phyloP scores from a whole-genome alignment of 2,329 filamentous ascomycete genomes.

The Colletotrichum sojae region DNA sequence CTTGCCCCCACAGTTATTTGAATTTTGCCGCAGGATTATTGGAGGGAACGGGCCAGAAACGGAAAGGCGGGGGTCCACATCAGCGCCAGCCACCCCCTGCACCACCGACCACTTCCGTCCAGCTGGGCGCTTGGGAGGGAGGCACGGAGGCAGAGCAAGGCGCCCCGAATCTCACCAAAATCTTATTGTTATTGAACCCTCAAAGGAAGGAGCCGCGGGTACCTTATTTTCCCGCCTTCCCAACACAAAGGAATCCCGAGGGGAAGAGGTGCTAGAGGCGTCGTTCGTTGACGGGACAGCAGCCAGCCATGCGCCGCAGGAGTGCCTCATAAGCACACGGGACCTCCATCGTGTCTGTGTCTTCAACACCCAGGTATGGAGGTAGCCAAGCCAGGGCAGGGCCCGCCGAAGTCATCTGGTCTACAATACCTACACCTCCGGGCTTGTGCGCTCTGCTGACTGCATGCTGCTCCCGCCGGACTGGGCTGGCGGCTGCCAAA shows the following conservation, averaged over 20 bases:
- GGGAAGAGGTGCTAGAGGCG: background rate
- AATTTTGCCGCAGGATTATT: constrained; percentile 27
- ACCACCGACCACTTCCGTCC: constrained; percentile 27
- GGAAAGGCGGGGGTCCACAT: constrained; percentile 20
- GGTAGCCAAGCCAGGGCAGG: background rate
- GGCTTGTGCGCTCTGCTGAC: background rate
- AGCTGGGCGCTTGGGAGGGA: background rate
- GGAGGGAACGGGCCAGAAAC: constrained; percentile 8
- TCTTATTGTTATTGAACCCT: background rate
- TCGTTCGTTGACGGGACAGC: constrained; percentile 20
- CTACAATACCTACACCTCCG: background rate
- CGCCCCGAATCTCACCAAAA: background rate
- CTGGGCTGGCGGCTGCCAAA: constrained; percentile 11
- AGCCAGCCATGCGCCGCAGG: constrained; percentile 18
- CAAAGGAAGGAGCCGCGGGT: background rate
- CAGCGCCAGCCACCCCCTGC: constrained; percentile 35
- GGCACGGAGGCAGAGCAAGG: background rate
- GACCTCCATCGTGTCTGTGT: constrained; percentile 21
- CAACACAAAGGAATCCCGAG: constrained; percentile 11
- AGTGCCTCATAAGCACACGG: background rate
- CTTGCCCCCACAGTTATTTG: constrained; percentile 19
- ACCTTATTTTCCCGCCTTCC: background rate
- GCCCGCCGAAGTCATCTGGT: too few relatives aligned
- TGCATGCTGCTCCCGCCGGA: background rate
- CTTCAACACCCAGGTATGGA: constrained; percentile 18